Evolutionary conservation across 345 rosid genomes (phyloP), one percentile per base, ranked within the genome.

Genomic region (Eucalyptus viminalis): DNA sequence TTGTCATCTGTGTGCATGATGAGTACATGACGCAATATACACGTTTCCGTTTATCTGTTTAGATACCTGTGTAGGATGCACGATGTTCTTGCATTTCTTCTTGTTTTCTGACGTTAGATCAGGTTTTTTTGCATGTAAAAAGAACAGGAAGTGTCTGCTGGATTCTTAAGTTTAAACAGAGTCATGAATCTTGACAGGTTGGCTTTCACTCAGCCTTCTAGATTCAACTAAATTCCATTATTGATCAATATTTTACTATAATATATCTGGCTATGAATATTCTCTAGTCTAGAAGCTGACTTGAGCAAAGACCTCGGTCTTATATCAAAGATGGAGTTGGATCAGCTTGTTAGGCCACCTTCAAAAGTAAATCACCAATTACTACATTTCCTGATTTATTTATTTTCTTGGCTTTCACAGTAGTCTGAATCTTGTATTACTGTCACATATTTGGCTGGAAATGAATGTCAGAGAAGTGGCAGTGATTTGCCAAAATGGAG

Each of bases 151-250:
- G 92, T 94, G 62, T 89, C 97, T 44, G 92, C 97, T 91, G 98
- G 99, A 87, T 97, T 96, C 93, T 89, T 95, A 86, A 97, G 96
- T 93, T 93, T 97, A 62, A 96, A 93, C 83, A 94, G 99, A 95
- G 97, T 95, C 29, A 96, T 96, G 98, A 92, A 90, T 90, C 97
- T 97, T 67, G 97, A 97, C 93, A 97, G 97, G 99, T 97, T 89
- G 91, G 86, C 87, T 56, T 89, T 90, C 56, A 89, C 72, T 91
- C 17, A 37, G 47, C 47, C 47, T 34, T 76, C 47, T 76, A 76
- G 15, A 21, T 76, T 76, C 47, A 76, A 40, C 16, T 76, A 22
- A 76, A 76, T 40, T 37, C 81, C 83, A 6, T 76, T 76, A 76
- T 76, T 21, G 47, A 40, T 40, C 83, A 11, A 76, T 11, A 21